Evolutionary conservation across 1,139 yeast species (phyloP).

Genomic region (Hemisphaericaspora xylofermentans): DNA sequence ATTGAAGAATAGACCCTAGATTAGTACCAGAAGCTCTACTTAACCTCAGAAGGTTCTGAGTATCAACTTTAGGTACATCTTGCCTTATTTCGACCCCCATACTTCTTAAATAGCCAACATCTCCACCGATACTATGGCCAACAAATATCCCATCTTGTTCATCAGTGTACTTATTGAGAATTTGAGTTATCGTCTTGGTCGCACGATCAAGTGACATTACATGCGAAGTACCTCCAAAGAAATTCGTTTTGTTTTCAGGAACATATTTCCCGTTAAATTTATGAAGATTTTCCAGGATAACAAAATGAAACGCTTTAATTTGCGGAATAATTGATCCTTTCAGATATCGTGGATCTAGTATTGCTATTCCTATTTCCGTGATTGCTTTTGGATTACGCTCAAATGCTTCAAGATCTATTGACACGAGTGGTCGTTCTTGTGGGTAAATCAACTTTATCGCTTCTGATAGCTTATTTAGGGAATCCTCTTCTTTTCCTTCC

Average conservation of each 20-base stretch:
- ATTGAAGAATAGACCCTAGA: conserved; percentile 51
- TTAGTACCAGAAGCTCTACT: conserved; percentile 48
- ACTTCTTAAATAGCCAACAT: conserved; percentile 51
- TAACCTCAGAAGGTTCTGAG: conserved; percentile 47
- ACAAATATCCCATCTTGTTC: conserved; percentile 42
- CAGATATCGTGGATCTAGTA: conserved; percentile 61
- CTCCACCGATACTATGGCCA: conserved; percentile 69
- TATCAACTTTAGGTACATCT: conserved; percentile 45
- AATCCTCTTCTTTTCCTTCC: conserved; percentile 16
- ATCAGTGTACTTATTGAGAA: conserved; percentile 44
- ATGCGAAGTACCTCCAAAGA: conserved; percentile 57
- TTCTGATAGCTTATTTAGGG: conserved; percentile 19
- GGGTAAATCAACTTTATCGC: conserved; percentile 30
- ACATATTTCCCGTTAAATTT: conserved; percentile 58
- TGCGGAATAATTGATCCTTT: conserved; percentile 43
- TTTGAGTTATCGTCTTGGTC: conserved; percentile 34
- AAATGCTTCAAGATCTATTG: conserved; percentile 69
- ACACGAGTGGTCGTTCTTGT: conserved; percentile 42
- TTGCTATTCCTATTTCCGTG: conserved; percentile 70
- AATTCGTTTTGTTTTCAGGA: conserved; percentile 59
- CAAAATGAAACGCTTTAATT: conserved; percentile 54
- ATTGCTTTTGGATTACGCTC: conserved; percentile 48
- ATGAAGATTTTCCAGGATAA: conserved; percentile 50
- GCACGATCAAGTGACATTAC: conserved; percentile 39
- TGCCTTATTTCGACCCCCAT: conserved; percentile 43